Evolutionary conservation across 371 early-diverging fungal species (phyloP).

Genomic region (Rhizomucor miehei): DNA sequence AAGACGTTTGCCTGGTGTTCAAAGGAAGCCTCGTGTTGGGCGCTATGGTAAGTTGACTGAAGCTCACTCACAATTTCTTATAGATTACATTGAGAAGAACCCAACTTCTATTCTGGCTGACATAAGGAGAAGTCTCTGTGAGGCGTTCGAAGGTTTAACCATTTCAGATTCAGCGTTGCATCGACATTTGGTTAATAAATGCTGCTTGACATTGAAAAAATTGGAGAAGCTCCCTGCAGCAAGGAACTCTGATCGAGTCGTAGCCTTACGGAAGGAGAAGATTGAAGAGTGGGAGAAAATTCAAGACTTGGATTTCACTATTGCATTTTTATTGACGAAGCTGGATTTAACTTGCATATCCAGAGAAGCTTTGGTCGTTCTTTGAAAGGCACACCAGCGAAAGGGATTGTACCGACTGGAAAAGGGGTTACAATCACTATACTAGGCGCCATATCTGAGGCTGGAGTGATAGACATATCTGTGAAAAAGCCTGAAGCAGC

Average conservation of each 20-base stretch:
- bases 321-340: conserved; percentile 14
- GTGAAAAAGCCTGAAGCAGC: too few relatives aligned
- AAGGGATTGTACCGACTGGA: conserved; percentile 2
- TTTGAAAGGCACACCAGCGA: conserved; percentile 12
- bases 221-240: conserved; percentile 14
- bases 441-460: not conserved
- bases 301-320: conserved; percentile 7
- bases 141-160: not conserved
- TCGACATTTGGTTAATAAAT: conserved; percentile 9
- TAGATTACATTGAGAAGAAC: conserved; percentile 1
- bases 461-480: not conserved
- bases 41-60: conserved; percentile 7
- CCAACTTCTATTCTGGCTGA: conserved; percentile 3
- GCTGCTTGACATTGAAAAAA: conserved; percentile 8
- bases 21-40: conserved; percentile 1
- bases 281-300: conserved; percentile 10
- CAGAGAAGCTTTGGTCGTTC: conserved; percentile 10
- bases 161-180: conserved; percentile 8
- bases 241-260: conserved; percentile 10
- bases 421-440: not conserved
- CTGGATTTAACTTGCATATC: conserved; percentile 12
- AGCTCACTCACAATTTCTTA: conserved; percentile 1
- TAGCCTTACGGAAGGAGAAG: conserved; percentile 7
- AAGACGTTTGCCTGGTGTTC: conserved; percentile 7
- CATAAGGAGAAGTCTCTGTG: conserved; percentile 6